Evolutionary conservation across 2,329 filamentous ascomycete genomes (phyloP).

Genomic region (Fusarium anguioides): DNA sequence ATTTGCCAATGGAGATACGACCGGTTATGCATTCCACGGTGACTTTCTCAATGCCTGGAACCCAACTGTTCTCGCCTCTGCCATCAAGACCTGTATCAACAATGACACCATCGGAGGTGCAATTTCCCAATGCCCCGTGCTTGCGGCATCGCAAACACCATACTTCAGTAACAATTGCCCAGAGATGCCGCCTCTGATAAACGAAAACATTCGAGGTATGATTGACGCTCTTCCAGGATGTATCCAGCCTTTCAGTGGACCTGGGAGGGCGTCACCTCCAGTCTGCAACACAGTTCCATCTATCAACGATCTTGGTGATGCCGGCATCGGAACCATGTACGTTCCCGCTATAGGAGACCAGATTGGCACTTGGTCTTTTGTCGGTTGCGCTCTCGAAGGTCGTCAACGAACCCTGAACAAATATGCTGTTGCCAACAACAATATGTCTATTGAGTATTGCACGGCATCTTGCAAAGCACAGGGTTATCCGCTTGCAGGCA

Average conservation of each 20-base stretch:
- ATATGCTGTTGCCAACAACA: slow-evolving; percentile 18
- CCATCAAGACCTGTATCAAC: slow-evolving; percentile 39
- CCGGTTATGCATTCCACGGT: slow-evolving; percentile 40
- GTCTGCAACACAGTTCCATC: slow-evolving; percentile 21
- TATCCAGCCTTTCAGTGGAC: slow-evolving; percentile 31
- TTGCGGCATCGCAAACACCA: slow-evolving; percentile 37
- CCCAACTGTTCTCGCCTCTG: slow-evolving; percentile 19
- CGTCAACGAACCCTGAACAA: slow-evolving; percentile 30
- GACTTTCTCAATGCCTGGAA: slow-evolving; percentile 42
- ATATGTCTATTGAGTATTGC: slow-evolving; percentile 40
- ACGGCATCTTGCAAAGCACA: slow-evolving; percentile 35
- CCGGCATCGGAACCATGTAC: slow-evolving; percentile 14
- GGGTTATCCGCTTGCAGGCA: slow-evolving; percentile 36
- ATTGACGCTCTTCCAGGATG: slow-evolving; percentile 35
- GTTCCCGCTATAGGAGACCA: slow-evolving; percentile 34
- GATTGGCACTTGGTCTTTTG: slow-evolving; percentile 32
- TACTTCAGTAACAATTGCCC: slow-evolving; percentile 37
- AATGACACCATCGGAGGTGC: slow-evolving; percentile 29
- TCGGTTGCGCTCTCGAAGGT: slow-evolving; percentile 36
- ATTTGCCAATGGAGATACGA: slow-evolving; percentile 41
- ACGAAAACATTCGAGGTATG: slow-evolving; percentile 35
- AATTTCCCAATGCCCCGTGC: slow-evolving; percentile 25
- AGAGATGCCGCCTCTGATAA: slow-evolving; percentile 31
- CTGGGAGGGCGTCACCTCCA: slow-evolving; percentile 10
- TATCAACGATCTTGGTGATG: slow-evolving; percentile 23